Conservation (phyloP, 2,329 filamentous ascomycete species). For the Dactylellina leptospora region DNA sequence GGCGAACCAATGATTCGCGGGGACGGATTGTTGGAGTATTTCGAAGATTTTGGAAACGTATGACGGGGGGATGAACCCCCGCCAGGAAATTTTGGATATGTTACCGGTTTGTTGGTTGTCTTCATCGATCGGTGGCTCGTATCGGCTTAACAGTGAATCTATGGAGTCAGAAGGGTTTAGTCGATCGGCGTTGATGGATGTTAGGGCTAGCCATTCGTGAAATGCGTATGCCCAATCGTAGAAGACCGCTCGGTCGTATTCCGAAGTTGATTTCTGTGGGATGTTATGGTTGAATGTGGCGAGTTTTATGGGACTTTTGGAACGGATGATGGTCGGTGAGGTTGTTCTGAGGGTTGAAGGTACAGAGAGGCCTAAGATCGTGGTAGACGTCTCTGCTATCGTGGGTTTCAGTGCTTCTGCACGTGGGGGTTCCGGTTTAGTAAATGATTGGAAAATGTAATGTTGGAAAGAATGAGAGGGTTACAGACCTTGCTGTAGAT, state of each 20-base stretch:
- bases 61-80: conserved; percentile 54
- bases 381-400: conserved; percentile 55
- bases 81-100: conserved; percentile 54
- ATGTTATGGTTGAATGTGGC: conserved; percentile 49
- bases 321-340: not conserved
- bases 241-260: conserved; percentile 64
- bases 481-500: conserved; percentile 65
- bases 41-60: conserved; percentile 54
- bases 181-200: conserved; percentile 72
- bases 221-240: conserved; percentile 71
- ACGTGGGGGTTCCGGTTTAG: conserved; percentile 32
- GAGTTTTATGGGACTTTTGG: conserved; percentile 24
- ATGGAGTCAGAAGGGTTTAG: conserved; percentile 68
- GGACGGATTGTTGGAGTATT: conserved; percentile 7
- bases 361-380: conserved; percentile 19
- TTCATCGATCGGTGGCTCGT: conserved; percentile 25
- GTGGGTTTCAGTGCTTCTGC: conserved; percentile 58
- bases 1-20: conserved; percentile 51
- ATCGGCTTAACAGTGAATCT: conserved; percentile 71
- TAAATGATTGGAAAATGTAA: not conserved
- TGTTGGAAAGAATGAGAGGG: not conserved
- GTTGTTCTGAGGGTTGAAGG: conserved; percentile 16
- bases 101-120: not conserved
- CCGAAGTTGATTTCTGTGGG: conserved; percentile 53
- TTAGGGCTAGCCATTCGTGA: conserved; percentile 79